Evolutionary conservation across 306 rosid species (phyloP), one percentile per base, ranked within the genome.

Genomic region (Ceratonia siliqua): DNA sequence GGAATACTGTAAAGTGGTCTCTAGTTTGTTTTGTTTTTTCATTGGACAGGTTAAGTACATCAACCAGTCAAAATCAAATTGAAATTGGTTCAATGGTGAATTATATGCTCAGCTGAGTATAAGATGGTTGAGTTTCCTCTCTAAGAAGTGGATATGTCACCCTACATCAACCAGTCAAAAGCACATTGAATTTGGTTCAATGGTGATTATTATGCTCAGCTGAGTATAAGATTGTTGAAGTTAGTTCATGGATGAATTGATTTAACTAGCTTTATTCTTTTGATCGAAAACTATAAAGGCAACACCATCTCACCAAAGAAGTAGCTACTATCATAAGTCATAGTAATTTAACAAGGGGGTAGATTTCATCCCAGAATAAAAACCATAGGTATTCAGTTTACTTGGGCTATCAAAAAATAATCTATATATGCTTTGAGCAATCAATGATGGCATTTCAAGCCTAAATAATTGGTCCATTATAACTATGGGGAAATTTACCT

Each of bases 361-460:
- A 30, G 17, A 52, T 42, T 72, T 73, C 80, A 41, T 49, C 62
- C 49, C 69, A 82, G 48, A 65, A 71, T 57, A 30, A 71, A 48
- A 48, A 32, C 5, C 13, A 22, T 42, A 35, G 61, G 48, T 62
- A 73, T 62, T 53, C 18, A 49, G 30, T 30, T 52, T 66, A 18
- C 67, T 61, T 76, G 80, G 53, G 45, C 67, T 38, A 56, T 35
- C 74, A 30, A 20, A 50, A 13, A 68, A 25, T 45, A 42, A 36
- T 62, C 28, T 53, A 14, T n/a, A 69, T 48, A 75, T 70, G 75
- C 70, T 79, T 62, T 39, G 70, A 52, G 63, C 25, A 73, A 74
- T 41, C 58, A 65, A 12, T 66, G 24, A 32, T 79, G 63, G 17
- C 49, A 46, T 38, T 36, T 39, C 58, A 30, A 33, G 38, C 77